These are phyloP conservation scores for Lepidium sativum DNA, from an alignment of 345 rosid genomes.

Conservation along the genomic window DNA sequence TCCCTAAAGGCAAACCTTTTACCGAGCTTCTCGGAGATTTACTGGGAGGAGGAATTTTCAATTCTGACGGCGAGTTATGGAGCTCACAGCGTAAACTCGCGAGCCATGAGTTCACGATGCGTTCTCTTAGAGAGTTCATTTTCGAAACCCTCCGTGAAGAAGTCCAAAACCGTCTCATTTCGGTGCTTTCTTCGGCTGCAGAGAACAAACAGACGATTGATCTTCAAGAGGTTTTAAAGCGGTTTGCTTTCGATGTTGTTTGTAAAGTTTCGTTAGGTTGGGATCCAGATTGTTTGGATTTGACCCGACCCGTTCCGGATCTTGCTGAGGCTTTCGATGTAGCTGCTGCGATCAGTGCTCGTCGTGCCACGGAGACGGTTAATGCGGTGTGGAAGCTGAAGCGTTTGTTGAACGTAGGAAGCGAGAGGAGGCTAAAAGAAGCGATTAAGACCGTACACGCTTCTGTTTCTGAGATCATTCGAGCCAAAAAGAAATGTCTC, in stretches of 20 bases:
- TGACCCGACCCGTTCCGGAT: conserved; percentile 31
- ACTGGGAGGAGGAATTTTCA: conserved; percentile 77
- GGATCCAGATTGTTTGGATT: conserved; percentile 48
- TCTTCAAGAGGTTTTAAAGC: conserved; percentile 46
- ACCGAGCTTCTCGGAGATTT: conserved; percentile 69
- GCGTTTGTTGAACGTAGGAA: conserved; percentile 42
- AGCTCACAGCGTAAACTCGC: conserved; percentile 56
- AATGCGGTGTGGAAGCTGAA: conserved; percentile 58
- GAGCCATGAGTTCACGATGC: conserved; percentile 68
- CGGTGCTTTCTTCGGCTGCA: conserved; percentile 35
- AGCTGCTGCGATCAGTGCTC: conserved; percentile 49
- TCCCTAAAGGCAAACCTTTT: conserved; percentile 81
- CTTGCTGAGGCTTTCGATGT: conserved; percentile 44
- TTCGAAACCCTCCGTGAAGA: conserved; percentile 41
- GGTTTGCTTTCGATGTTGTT: conserved; percentile 51
- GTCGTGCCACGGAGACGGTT: conserved; percentile 43
- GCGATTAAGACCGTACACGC: conserved; percentile 36
- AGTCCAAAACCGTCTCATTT: conserved; percentile 44
- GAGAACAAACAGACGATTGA: conserved; percentile 31
- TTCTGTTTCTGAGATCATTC: conserved; percentile 32
- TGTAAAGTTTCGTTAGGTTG: conserved; percentile 45
- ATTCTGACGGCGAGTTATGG: conserved; percentile 77
- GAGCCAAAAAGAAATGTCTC: conserved; percentile 26
- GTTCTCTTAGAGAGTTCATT: conserved; percentile 47
- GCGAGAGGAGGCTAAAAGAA: conserved; percentile 45